Evolutionary conservation across 257 asterid species (phyloP), one percentile per base, ranked within the genome.

Genomic region (Solanum corneliomulleri): DNA sequence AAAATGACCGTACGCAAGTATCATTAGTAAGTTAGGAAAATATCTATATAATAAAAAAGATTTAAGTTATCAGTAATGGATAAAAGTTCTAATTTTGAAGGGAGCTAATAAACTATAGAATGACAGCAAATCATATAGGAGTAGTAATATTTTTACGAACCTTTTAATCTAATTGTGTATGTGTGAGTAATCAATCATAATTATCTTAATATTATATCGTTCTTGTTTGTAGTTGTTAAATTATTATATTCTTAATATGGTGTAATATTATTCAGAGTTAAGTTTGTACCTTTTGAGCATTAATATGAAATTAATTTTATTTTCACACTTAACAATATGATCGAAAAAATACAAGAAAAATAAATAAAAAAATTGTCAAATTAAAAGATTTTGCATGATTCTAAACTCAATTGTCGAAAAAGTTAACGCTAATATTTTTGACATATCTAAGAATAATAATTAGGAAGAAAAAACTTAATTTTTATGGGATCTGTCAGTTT

Each of bases 401-500:
- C 39, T 37, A 37, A 37, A 37, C 0, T 37, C 7, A 6, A 37
- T 35, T 37, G 1, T 0, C 7, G 1, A 37, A 37, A 37, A 37
- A 6, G 7, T 37, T 35, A 5, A 37, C 1, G 39, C 7, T 37
- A 1, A 6, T 5, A 37, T 37, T 1, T 5, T 37, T 5, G 7
- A 6, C 39, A 2, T 37, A 6, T 37, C 7, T 37, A 37, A 37
- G 2, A 5, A 1, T 37, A 35, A 6, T 37, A 37, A 37, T 37
- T 37, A 1, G 0, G 0, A 37, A 37, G 39, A 37, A 35, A 5
- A 5, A 7, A 37, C 2, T 37, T 37, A 7, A 37, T 37, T 37
- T 5, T 37, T 37, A 7, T 37, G 39, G 1, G 1, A 37, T 37
- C 0, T 1, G 0, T 37, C 0, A 37, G 0, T 37, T 37, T 37